A percentile compares a stretch with the other conserved stretches of the same genome.
These are phyloP conservation scores for Apostasia ramifera DNA, from an alignment of 106 monocot species.

Conservation along the genomic window DNA sequence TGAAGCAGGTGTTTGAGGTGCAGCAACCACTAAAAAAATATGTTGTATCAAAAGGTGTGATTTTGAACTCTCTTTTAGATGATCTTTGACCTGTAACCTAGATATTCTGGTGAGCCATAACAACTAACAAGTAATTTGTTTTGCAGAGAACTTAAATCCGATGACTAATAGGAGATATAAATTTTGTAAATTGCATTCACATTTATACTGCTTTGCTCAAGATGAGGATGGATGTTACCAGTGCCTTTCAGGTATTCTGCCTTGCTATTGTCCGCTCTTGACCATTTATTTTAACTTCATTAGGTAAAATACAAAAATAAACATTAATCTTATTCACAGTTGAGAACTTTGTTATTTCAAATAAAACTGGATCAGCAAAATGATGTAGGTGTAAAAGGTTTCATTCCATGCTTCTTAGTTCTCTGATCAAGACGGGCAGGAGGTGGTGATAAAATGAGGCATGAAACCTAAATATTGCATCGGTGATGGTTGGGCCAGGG, in stretches of 20 bases:
- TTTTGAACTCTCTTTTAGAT: conserved; percentile 1
- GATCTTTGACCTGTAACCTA: background rate
- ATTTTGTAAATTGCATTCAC: conserved; percentile 38
- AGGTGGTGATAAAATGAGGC: no score
- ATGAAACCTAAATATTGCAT: no score
- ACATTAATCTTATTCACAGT: no score
- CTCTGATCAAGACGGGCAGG: no score
- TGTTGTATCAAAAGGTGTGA: conserved; percentile 32
- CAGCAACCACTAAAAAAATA: conserved; percentile 18
- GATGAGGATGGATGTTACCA: conserved; percentile 43
- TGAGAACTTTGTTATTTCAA: no score
- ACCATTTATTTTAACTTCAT: background rate
- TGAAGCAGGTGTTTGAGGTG: conserved; percentile 58
- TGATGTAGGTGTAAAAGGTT: no score
- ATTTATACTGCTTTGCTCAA: conserved; percentile 34
- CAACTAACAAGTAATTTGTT: background rate
- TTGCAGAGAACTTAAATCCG: conserved; percentile 33
- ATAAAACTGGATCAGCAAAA: no score
- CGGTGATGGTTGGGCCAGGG: no score
- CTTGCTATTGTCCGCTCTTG: background rate
- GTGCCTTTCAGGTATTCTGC: conserved; percentile 36
- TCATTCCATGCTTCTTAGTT: no score
- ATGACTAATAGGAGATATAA: conserved; percentile 15
- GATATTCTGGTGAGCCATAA: background rate
- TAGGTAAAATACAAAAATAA: background rate